Conservation (phyloP, 352 stramenopile genomes). For the Globisporangium alternatum region DNA sequence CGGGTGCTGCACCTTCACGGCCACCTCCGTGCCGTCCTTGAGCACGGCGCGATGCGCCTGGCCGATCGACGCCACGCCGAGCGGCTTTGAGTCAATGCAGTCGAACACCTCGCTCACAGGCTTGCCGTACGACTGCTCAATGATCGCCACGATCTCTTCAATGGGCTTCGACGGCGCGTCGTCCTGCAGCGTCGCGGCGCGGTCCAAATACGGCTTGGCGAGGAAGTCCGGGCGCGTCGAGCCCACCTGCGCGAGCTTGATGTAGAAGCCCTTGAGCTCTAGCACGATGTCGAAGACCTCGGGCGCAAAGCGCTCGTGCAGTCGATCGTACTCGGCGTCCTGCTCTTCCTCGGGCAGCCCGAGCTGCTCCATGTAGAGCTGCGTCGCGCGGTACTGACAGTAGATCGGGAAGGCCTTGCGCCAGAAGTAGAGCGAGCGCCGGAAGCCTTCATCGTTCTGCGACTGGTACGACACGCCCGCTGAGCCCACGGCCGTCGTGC, state of each 20-base stretch:
- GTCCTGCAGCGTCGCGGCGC: slow-evolving; percentile 71
- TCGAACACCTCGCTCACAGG: slow-evolving; percentile 53
- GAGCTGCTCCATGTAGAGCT: slow-evolving; percentile 70
- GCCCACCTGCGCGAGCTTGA: slow-evolving; percentile 82
- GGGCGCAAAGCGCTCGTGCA: slow-evolving; percentile 76
- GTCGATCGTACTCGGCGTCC: slow-evolving; percentile 62
- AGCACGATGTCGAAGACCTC: slow-evolving; percentile 82
- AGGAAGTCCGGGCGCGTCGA: slow-evolving; percentile 81
- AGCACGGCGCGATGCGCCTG: slow-evolving; percentile 80
- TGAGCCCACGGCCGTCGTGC: slow-evolving; percentile 39
- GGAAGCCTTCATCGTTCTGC: slow-evolving; percentile 77
- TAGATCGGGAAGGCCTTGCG: slow-evolving; percentile 87
- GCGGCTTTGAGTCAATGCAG: slow-evolving; percentile 60
- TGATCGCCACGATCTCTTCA: slow-evolving; percentile 70
- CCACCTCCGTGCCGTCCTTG: slow-evolving; percentile 67
- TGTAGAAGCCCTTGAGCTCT: slow-evolving; percentile 85
- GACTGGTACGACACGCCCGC: slow-evolving; percentile 54
- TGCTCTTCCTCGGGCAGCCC: slow-evolving; percentile 48
- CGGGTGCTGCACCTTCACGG: slow-evolving; percentile 93
- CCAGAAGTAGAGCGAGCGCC: slow-evolving; percentile 83
- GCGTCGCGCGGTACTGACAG: slow-evolving; percentile 69
- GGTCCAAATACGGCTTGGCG: slow-evolving; percentile 76
- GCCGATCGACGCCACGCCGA: slow-evolving; percentile 81
- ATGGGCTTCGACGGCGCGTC: slow-evolving; percentile 75
- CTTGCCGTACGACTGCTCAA: slow-evolving; percentile 68